Evolutionary conservation across 495 filamentous ascomycete genomes (phyloP), one percentile per base, ranked within the genome.

Genomic region (Penicillium bovifimosum): DNA sequence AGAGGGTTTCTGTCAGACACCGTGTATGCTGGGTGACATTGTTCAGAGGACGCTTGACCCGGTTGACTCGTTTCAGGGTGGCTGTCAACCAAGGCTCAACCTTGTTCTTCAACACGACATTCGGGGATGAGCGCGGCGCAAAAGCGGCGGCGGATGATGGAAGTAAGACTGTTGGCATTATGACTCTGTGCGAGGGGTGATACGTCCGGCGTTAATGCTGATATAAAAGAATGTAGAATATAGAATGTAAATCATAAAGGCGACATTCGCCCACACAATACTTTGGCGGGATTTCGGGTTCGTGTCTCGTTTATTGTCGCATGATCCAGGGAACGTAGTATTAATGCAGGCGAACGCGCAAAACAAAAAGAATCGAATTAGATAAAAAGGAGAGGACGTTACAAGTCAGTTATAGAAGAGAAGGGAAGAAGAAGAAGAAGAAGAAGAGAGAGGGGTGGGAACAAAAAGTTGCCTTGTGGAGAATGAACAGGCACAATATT

Each of bases 1-100:
- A 96, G 26, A 99, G 79, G 0, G 90, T 96, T 77, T 97, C 93
- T 38, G 93, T 97, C 61, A 99, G 79, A 74, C 93, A 97, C 82
- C 89, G 84, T 54, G 88, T 89, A 76, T 99, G 93, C 70, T 99
- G 93, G 26, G 89, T 87, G 31, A 96, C 90, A 70, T 91, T 96
- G 78, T 99, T 99, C 66, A 99, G 76, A 59, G 93, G 93, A 61
- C 95, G 86, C 81, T 99, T 99, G 70, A 97, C 83, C 55, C 89
- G 84, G 78, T 96, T 97, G 73, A 96, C 91, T 67, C 93, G 85
- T 77, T 99, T 99, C 60, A 99, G 76, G 16, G 95, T 95, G 57
- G 88, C 86, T 6, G 93, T 99, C 71, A 99, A 80, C 92, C 95
- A 99, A 49, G 91, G 89, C 76, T 96, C 93, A 60, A 97, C 89